Conservation (phyloP, 2,329 filamentous ascomycete species). For the Penicillium decumbens region DNA sequence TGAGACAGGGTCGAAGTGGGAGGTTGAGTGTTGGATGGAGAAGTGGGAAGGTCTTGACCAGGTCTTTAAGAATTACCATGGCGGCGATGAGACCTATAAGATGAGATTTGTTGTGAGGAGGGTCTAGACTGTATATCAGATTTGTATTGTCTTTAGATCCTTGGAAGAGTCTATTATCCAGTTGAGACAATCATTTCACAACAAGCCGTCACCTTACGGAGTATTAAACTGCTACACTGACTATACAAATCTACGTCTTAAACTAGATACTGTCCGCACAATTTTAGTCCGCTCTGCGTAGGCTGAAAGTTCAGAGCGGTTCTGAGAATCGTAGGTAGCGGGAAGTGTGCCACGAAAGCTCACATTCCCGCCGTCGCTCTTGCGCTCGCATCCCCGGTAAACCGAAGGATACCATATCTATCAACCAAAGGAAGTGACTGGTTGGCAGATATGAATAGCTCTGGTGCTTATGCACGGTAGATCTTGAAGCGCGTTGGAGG, state of each 20-base stretch:
- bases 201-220: no score
- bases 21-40: conserved; percentile 29
- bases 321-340: conserved; percentile 50
- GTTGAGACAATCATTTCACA: no score
- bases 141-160: no score
- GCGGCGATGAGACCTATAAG: conserved; percentile 13
- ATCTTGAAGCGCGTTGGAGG: conserved; percentile 22
- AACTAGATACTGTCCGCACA: conserved; percentile 44
- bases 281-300: conserved; percentile 55
- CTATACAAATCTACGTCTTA: neutral
- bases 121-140: neutral
- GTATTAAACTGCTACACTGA: no score
- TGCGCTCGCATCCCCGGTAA: conserved; percentile 41
- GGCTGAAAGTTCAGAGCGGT: conserved; percentile 46
- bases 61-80: conserved; percentile 10
- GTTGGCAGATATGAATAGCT: conserved; percentile 47
- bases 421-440: conserved; percentile 43
- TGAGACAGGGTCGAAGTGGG: conserved; percentile 50
- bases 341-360: conserved; percentile 31
- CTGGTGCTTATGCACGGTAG: conserved; percentile 50
- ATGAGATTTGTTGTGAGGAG: conserved; percentile 16
- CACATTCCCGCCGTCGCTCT: conserved; percentile 39
- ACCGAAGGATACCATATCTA: conserved; percentile 45
- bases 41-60: conserved; percentile 12
- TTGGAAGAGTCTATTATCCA: no score